phyloP scores from a whole-genome alignment of 805 yeast species.

The Hermanozyma aechmeae region DNA sequence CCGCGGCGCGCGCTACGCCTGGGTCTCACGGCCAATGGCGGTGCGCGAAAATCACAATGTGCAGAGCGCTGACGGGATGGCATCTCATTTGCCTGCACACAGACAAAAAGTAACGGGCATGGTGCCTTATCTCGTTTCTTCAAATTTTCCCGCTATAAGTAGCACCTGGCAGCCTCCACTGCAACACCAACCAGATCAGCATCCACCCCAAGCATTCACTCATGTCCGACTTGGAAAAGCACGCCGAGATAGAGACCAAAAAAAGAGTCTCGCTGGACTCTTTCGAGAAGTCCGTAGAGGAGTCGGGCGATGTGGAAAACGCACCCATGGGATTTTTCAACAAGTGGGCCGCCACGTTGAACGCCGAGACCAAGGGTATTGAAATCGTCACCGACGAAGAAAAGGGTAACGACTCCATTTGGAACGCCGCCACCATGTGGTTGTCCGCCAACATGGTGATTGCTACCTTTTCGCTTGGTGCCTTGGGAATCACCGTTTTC shows the following conservation, averaged over 20 bases:
- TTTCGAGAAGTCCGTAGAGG: conserved; percentile 16
- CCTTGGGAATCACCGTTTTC: conserved; percentile 46
- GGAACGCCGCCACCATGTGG: conserved; percentile 83
- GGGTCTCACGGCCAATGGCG: too few species aligned
- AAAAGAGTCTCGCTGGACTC: conserved; percentile 16
- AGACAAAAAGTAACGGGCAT: too few species aligned
- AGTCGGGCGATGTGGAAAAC: conserved; percentile 1
- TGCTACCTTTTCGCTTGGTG: conserved; percentile 76
- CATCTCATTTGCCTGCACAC: too few species aligned
- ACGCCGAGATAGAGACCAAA: conserved; percentile 1
- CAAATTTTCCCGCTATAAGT: too few species aligned
- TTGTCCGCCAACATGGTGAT: conserved; percentile 82
- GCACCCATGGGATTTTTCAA: conserved; percentile 13
- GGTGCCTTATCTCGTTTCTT: too few species aligned
- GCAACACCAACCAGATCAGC: too few species aligned
- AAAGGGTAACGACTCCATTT: conserved; percentile 55
- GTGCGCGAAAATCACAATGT: too few species aligned
- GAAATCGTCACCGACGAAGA: conserved; percentile 76
- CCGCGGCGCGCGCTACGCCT: too few species aligned
- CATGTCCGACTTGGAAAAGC: conserved; percentile 4
- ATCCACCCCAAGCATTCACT: too few species aligned
- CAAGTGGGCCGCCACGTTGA: conserved; percentile 23
- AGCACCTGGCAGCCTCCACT: too few species aligned
- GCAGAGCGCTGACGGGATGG: too few species aligned
- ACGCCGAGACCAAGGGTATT: conserved; percentile 57